Conservation (phyloP, 345 rosid genomes). For the Geranium rotundifolium region DNA sequence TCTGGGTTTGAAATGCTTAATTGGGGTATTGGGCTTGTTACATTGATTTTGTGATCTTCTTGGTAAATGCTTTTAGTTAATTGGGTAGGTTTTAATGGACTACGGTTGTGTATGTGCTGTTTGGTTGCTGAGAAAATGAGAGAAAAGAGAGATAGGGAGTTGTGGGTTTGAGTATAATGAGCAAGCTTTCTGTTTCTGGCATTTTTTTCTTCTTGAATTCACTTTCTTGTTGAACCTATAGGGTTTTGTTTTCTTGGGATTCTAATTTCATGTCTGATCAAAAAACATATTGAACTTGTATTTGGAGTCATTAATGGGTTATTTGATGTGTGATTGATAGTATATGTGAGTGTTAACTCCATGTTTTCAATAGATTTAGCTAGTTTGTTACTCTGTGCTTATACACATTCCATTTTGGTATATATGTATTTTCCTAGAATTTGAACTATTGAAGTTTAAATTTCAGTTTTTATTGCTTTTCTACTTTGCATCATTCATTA, state of each 20-base stretch:
- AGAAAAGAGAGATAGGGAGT: neutral
- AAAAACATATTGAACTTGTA: too few species aligned
- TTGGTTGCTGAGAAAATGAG: slow-evolving; percentile 4
- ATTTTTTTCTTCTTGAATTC: neutral
- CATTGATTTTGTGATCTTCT: slow-evolving; percentile 15
- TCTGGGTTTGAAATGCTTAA: slow-evolving; percentile 6
- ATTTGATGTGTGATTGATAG: neutral
- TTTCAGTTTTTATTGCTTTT: too few species aligned
- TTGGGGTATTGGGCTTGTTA: slow-evolving; percentile 6
- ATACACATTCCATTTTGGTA: too few species aligned
- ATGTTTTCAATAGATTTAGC: neutral
- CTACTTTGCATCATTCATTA: too few species aligned
- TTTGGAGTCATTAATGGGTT: too few species aligned
- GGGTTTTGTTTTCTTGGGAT: neutral
- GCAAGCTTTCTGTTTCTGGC: neutral
- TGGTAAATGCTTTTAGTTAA: slow-evolving; percentile 3
- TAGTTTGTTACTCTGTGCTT: too few species aligned
- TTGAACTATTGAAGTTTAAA: too few species aligned
- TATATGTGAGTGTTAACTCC: neutral
- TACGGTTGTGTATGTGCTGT: slow-evolving; percentile 2
- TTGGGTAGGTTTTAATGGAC: neutral
- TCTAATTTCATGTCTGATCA: too few species aligned
- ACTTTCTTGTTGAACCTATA: neutral
- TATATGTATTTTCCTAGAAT: neutral
- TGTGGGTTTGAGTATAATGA: slow-evolving; percentile 1